Evolutionary conservation across 2,329 filamentous ascomycete species (phyloP), one percentile per base, ranked within the genome.

Genomic region (Magnaporthiopsis poae): DNA sequence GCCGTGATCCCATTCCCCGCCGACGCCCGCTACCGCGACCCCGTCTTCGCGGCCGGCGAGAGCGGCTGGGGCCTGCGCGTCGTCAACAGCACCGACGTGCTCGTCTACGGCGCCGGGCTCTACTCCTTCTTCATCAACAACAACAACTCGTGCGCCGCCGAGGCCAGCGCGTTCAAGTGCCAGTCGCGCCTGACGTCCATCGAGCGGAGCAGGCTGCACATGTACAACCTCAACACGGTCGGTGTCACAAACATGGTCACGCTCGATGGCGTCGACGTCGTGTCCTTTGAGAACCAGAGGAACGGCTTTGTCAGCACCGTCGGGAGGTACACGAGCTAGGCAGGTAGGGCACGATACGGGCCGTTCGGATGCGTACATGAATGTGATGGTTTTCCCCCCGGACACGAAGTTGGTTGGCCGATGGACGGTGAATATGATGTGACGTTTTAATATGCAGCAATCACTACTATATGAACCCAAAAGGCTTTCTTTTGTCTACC

Each of bases 41-140:
- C 82, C 0, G 74, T 77, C 74, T 88, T 81, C 80, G 79, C 75
- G 12, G 61, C 71, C 0, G 83, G 82, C 69, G 70, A 71, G 59
- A 75, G 72, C n/a, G 74, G 76, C 25, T 89, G 86, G 86, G 88
- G 84, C 7, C 72, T 90, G 18, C 80, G 87, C 1, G 79, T 89
- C 65, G 71, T 87, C 56, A 79, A 84, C 71, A 82, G 80, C 25
- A 74, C 73, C 5, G 78, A 81, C 68, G 75, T 88, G 62, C 74
- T 81, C 67, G 74, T 84, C 63, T 87, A 88, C 68, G 86, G 86
- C 25, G 84, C 82, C 0, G 87, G 87, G 0, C 73, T 88, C 36
- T 90, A 89, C 76, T 78, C 75, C 39, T 85, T 82, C 69, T 88
- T 88, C 75, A 82, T 85, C 73, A 81, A 85, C 72, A 86, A 87